Base-by-base conservation (phyloP, 768 basidiomycete species). In the Rhodosporidiobolus sp. region DNA sequence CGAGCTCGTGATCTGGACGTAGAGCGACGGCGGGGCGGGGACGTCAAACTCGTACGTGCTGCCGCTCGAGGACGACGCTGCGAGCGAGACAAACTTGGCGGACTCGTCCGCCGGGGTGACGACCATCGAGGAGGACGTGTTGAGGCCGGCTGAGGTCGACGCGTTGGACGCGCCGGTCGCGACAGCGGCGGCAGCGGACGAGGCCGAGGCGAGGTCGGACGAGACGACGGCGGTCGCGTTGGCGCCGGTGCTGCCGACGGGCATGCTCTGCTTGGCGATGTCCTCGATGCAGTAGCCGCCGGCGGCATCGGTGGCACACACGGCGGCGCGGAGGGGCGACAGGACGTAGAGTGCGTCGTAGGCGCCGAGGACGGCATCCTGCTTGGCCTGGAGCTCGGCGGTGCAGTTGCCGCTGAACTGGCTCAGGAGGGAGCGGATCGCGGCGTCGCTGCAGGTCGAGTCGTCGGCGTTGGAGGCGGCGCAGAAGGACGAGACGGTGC, bases 291-390 rank as follows among this genome's bases (percentile, higher is more conserved):
- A 98, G 82, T 85, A 96, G 34, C 78, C 79, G 50, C 84, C 82
- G 45, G 87, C 88, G 58, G 88, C 87, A 77, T 90, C 87, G 85
- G 91, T 90, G 57, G 88, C 76, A 83, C 94, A 97, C 43, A 91
- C 79, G 35, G 92, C 88, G 11, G 80, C 75, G 72, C 82, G 83
- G 79, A 95, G 79, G 14, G 94, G 92, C 19, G 79, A 72, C 56
- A 94, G 74, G 69, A 85, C 74, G 83, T 92, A 99, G 38, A 97
- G 82, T 43, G 87, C 83, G 79, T 97, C 94, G 82, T 98, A 99
- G 3, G 86, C 81, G 35, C 81, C 83, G 79, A 57, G 67, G 66
- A 72, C 80, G 79, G 79, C 80, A 9, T 67, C 69, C 34, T 78
- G 76, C 26, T 76, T 59, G 35, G 78, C 79, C 6, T 86, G 87